Percentiles rank a stretch among this genome's conserved stretches.
Evolutionary conservation across 768 basidiomycete genomes (phyloP).

Genomic region (Serendipita sp.): DNA sequence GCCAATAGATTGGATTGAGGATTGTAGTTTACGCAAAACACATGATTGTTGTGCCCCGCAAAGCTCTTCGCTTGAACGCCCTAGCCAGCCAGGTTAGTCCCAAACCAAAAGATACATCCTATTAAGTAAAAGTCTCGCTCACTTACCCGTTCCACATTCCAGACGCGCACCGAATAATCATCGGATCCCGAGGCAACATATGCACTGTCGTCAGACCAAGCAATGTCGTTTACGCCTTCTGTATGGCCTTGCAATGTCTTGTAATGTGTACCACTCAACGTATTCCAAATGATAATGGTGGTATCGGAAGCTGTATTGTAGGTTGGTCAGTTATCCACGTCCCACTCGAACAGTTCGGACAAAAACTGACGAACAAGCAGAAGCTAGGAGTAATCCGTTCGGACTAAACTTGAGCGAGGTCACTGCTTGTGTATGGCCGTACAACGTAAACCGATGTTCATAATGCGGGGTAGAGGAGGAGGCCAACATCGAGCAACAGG

Average conservation of each 20-base stretch:
- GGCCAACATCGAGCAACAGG: not conserved
- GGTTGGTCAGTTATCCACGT: slow-evolving; percentile 7
- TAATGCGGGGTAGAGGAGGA: slow-evolving; percentile 24
- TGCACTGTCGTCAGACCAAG: slow-evolving; percentile 72
- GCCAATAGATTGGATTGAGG: slow-evolving; percentile 81
- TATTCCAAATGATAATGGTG: slow-evolving; percentile 67
- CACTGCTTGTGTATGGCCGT: slow-evolving; percentile 71
- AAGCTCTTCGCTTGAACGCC: slow-evolving; percentile 48
- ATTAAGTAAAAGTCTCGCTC: slow-evolving; percentile 7
- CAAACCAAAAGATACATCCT: no score
- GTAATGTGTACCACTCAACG: slow-evolving; percentile 52
- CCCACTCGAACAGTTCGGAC: not conserved
- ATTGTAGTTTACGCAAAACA: slow-evolving; percentile 87
- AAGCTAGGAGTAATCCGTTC: slow-evolving; percentile 66
- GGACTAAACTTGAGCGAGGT: slow-evolving; percentile 82
- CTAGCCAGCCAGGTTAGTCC: slow-evolving; percentile 22
- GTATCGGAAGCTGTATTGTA: slow-evolving; percentile 73
- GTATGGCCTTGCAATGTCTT: slow-evolving; percentile 59
- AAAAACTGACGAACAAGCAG: slow-evolving; percentile 46
- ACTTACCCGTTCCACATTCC: slow-evolving; percentile 55
- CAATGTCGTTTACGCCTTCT: slow-evolving; percentile 78
- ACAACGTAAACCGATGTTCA: slow-evolving; percentile 42
- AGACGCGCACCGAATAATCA: slow-evolving; percentile 76
- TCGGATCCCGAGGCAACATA: slow-evolving; percentile 87
- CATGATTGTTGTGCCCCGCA: slow-evolving; percentile 80